These are phyloP conservation scores for Hyphopichia burtonii DNA, from an alignment of 1,139 yeast genomes.

Conservation along the genomic window DNA sequence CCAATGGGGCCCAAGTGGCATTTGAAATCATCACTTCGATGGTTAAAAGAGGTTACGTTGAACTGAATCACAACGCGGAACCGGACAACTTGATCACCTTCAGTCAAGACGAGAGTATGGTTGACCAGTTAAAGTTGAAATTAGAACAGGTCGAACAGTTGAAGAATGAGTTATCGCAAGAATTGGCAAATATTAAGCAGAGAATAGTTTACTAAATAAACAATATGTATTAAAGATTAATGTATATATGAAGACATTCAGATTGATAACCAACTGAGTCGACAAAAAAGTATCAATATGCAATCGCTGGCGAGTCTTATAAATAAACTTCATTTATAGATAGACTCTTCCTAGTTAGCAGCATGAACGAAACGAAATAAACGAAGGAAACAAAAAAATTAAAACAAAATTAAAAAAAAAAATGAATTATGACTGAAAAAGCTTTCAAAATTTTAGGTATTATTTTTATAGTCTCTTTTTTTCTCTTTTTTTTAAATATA, in stretches of 20 bases:
- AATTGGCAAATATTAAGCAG: slow-evolving; percentile 8
- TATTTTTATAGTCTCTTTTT: too few relatives aligned
- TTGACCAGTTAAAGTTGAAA: slow-evolving; percentile 6
- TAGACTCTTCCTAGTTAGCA: background rate
- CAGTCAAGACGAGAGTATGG: background rate
- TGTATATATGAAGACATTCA: background rate
- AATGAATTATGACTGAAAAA: background rate
- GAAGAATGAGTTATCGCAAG: slow-evolving; percentile 11
- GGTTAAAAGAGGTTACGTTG: slow-evolving; percentile 57
- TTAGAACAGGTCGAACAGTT: slow-evolving; percentile 15
- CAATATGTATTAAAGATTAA: background rate
- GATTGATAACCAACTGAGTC: background rate
- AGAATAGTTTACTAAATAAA: slow-evolving; percentile 1
- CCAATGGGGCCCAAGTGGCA: slow-evolving; percentile 76
- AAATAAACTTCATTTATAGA: background rate
- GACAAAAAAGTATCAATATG: background rate
- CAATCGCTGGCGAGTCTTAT: background rate
- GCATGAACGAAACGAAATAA: background rate
- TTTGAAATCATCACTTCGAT: slow-evolving; percentile 68
- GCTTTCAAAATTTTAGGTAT: too few relatives aligned
- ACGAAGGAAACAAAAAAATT: background rate
- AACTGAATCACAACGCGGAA: slow-evolving; percentile 7
- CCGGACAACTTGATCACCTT: slow-evolving; percentile 6
- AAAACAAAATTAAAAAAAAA: background rate
- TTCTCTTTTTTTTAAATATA: too few relatives aligned